Evolutionary conservation across 805 yeast species (phyloP).

Genomic region (Saccharomyces paradoxus): DNA sequence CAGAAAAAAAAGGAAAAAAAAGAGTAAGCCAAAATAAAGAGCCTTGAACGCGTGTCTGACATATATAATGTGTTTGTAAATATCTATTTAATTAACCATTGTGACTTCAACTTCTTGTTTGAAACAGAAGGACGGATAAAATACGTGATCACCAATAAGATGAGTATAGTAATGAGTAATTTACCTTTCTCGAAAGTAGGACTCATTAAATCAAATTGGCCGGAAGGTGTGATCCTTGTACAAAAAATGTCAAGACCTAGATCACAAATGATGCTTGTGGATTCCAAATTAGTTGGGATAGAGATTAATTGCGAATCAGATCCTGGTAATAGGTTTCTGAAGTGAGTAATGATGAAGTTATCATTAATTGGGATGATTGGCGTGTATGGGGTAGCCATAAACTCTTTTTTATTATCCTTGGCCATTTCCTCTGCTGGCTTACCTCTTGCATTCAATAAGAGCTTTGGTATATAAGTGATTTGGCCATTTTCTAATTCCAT

Average conservation of each 20-base stretch:
- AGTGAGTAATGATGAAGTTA: slow-evolving; percentile 43
- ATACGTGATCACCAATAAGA: slow-evolving; percentile 40
- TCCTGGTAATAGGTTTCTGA: slow-evolving; percentile 34
- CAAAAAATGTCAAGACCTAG: slow-evolving; percentile 69
- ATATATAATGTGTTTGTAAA: background rate
- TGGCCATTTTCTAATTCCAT: slow-evolving; percentile 53
- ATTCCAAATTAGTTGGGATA: slow-evolving; percentile 63
- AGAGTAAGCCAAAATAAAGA: background rate
- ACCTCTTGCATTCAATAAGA: slow-evolving; percentile 59
- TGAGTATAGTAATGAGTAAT: slow-evolving; percentile 50
- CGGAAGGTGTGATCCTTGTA: slow-evolving; percentile 70
- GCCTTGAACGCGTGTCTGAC: background rate
- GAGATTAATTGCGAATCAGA: slow-evolving; percentile 33
- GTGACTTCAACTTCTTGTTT: slow-evolving; percentile 42
- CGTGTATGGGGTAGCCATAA: slow-evolving; percentile 54
- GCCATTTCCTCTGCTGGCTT: slow-evolving; percentile 47
- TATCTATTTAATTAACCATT: slow-evolving; percentile 39
- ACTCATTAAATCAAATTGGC: slow-evolving; percentile 70
- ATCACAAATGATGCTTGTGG: slow-evolving; percentile 65
- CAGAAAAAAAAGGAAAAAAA: background rate
- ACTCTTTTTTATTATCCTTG: slow-evolving; percentile 47
- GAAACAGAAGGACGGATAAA: slow-evolving; percentile 51
- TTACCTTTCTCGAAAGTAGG: slow-evolving; percentile 58
- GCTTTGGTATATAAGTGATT: slow-evolving; percentile 63
- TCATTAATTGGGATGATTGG: slow-evolving; percentile 50